Evolutionary conservation across 768 basidiomycete species (phyloP), one percentile per base, ranked within the genome.

Genomic region (Cystobasidium ongulense): DNA sequence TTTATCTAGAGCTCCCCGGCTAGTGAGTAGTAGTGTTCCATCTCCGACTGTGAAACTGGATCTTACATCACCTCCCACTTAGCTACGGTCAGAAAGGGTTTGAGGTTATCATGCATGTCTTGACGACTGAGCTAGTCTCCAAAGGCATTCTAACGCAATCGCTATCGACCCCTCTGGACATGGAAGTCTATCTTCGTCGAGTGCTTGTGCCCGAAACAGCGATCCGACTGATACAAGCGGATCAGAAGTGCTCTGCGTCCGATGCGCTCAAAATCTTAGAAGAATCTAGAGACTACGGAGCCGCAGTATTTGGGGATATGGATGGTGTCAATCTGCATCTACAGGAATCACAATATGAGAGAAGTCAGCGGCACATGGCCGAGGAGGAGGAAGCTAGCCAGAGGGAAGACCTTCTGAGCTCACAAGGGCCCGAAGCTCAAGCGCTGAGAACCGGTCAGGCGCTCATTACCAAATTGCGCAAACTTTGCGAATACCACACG

Each of bases 181-280:
- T 87, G 0, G 85, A 86, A 38, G 88, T 91, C 73, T 95, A 93
- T 78, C 84, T 92, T 41, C 87, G 89, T 43, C 87, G 88, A 18
- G 85, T 97, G 35, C 85, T 98, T n/a, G 87, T 97, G 1, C 95
- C 95, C 0, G 94, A 97, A 81, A 87, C 89, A 0, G 91, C 89
- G 0, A 83, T 89, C 46, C 83, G 85, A 27, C 86, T 98, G n/a
- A 91, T 97, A 74, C 87, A 87, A 83, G 84, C 89, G 73, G 93
- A 98, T 79, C 85, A 68, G 25, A 29, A 35, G 85, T 77, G 74
- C 27, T 54, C 21, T 43, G 23, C 36, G 54, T 38, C 33, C 8
- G 13, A 38, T 7, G 68, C 52, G 27, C 35, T 5, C 21, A 35
- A 27, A 10, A 59, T 71, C 21, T 31, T 71, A n/a, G 25, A 41